Percentiles rank a stretch among this genome's conserved stretches.
These are phyloP conservation scores for Thymus quinquecostatus DNA, from an alignment of 257 asterid species.

Conservation along the genomic window DNA sequence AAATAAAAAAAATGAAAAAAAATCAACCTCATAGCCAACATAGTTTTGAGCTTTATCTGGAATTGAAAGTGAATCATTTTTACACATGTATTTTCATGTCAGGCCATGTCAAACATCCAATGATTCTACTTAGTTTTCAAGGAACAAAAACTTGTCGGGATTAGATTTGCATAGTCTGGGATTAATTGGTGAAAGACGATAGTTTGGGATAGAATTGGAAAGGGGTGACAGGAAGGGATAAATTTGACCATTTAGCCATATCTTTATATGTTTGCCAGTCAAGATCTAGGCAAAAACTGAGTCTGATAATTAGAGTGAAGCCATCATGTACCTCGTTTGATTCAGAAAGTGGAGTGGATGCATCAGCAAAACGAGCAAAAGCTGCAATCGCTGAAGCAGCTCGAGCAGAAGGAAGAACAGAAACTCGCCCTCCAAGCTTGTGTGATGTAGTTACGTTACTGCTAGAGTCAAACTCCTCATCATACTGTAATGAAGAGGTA, in stretches of 20 bases:
- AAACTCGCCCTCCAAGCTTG: conserved; percentile 75
- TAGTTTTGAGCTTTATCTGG: too few relatives aligned
- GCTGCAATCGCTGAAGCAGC: conserved; percentile 87
- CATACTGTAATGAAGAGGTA: conserved; percentile 40
- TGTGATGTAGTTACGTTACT: conserved; percentile 41
- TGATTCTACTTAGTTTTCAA: too few relatives aligned
- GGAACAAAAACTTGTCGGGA: too few relatives aligned
- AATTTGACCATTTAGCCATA: neutral
- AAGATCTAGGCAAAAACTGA: conserved; percentile 24
- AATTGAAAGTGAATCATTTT: too few relatives aligned
- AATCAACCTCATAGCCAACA: too few relatives aligned
- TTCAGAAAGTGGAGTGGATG: conserved; percentile 37
- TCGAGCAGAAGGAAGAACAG: conserved; percentile 61
- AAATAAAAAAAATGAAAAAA: too few relatives aligned
- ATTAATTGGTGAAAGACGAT: too few relatives aligned
- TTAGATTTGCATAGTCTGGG: too few relatives aligned
- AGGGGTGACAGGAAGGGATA: too few relatives aligned
- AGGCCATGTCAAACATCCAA: too few relatives aligned
- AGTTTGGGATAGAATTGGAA: too few relatives aligned
- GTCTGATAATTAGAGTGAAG: neutral
- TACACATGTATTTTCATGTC: too few relatives aligned
- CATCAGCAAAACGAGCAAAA: conserved; percentile 58
- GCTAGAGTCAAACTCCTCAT: conserved; percentile 45
- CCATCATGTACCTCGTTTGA: conserved; percentile 40
- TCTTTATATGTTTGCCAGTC: conserved; percentile 19